Base-by-base conservation (phyloP, 331 rosid genomes). In the Malus hybrid region DNA sequence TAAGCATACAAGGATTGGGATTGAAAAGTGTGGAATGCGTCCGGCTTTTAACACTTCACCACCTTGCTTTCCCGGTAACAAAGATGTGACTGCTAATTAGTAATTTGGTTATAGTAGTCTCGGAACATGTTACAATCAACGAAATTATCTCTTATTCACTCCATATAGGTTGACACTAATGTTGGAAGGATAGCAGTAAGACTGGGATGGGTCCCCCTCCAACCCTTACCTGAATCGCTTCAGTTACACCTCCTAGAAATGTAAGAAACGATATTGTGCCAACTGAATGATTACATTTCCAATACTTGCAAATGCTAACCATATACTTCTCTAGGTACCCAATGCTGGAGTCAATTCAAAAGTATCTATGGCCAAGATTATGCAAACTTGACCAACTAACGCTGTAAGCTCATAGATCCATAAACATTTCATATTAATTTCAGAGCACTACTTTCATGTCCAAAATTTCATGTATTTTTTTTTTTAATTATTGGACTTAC, bases 121-220 rank as follows among this genome's bases (percentile, higher is more conserved):
- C 19, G 59, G 56, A 76, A 75, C 54, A 52, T 42, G 63, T 75
- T 79, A 62, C 46, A 65, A 76, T 59, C 60, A 79, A 68, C 70
- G 33, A 75, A 67, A 67, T 76, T 67, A 66, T 73, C 60, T 59
- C 63, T 33, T 67, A 15, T 78, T 70, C 61, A 20, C 42, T 73
- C 22, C 48, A 48, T 67, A 67, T 79, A 94, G 99, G 99, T 95
- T 83, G 99, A 95, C 82, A 95, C 97, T 80, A 95, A 95, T 80
- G 99, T 95, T 55, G 99, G 97, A 88, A 90, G 97, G 80, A 92
- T 95, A 81, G 99, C 97, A 10, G 99, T 95, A 73, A 86, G 99
- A 77, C 96, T 95, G 34, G 97, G 99, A 76, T 95, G 99, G 99
- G 97, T 95, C 54, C 99, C 99, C 52, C 92, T 95, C 80, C 96